Evolutionary conservation across 2,329 filamentous ascomycete species (phyloP).

Genomic region (Hypoxylon sp.): DNA sequence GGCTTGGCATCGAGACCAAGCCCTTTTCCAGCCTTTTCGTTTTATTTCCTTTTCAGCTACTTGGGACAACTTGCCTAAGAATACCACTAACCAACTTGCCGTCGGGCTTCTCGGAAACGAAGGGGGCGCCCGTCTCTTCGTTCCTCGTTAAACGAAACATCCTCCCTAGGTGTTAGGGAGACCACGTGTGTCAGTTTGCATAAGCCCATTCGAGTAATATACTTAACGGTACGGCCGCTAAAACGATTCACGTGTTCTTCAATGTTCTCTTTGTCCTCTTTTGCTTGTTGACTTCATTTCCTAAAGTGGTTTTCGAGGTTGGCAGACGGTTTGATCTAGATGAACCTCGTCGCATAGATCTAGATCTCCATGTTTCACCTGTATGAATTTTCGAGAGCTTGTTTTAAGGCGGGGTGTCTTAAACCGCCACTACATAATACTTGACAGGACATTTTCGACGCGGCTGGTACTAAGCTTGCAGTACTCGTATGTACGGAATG

Average conservation of each 20-base stretch:
- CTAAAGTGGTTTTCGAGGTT: conserved; percentile 7
- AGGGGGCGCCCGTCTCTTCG: conserved; percentile 20
- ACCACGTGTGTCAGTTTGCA: conserved; percentile 35
- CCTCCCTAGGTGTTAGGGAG: conserved; percentile 24
- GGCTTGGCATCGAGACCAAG: conserved; percentile 36
- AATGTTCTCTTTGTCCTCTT: conserved; percentile 9
- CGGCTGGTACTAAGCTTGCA: background rate
- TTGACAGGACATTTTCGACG: conserved; percentile 21
- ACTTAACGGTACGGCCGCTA: conserved; percentile 24
- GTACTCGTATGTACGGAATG: conserved; percentile 17
- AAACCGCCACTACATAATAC: conserved; percentile 13
- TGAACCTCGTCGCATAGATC: conserved; percentile 30
- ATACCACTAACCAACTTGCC: conserved; percentile 7
- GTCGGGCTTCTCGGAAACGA: conserved; percentile 26
- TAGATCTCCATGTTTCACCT: conserved; percentile 32
- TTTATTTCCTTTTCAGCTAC: conserved; percentile 41
- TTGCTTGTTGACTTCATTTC: conserved; percentile 15
- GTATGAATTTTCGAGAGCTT: conserved; percentile 12
- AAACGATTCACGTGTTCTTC: conserved; percentile 28
- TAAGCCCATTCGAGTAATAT: conserved; percentile 27
- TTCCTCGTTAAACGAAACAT: conserved; percentile 39
- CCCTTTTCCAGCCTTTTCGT: conserved; percentile 31
- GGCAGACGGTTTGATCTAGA: conserved; percentile 19
- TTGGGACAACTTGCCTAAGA: conserved; percentile 5
- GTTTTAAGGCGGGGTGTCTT: conserved; percentile 20